Base-by-base conservation (phyloP, 2,329 filamentous ascomycete genomes). In the Neurospora sp. region DNA sequence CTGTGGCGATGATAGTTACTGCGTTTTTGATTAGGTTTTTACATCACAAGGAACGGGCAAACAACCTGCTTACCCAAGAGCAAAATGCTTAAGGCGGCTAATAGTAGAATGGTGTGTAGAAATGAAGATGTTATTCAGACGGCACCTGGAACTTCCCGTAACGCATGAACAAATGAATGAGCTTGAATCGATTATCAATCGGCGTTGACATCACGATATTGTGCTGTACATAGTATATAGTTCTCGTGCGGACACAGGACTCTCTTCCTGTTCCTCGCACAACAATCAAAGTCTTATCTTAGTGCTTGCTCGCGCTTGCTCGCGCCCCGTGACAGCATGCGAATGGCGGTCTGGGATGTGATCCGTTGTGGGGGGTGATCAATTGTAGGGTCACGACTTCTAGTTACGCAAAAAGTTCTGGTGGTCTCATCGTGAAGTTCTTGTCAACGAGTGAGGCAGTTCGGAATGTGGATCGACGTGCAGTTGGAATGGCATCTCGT, bases 1-100 rank as follows among this genome's bases (percentile, higher is more conserved):
- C 83, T 0, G 75, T 82, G 0, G 78, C 79, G 1, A 74, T 90
- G 68, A 88, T 89, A 57, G 77, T 74, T 0, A 85, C 81, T 8
- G 79, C 87, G 0, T 80, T 89, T 36, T 67, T 78, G 0, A 84
- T 87, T 33, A 77, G 83, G 3, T 75, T 79, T 67, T 70, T 86
- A 40, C 83, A 87, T 69, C 77, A 79, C 23, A 77, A 80, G n/a
- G 83, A 87, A 73, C 46, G 17, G 38, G 68, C 62, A 46, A 43
- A 17, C 2, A 72, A 69, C 70, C 40, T 62, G 28, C 28, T 36
- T 28, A 15, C 6, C 3, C 6, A 62, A 62, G 28, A 36, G 52
- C 52, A 33, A 10, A 36, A n/a, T 28, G 52, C 52, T 33, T 62
- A 10, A 62, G 12, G 10, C 15, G 52, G 52, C 12, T 17, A 15